Base-by-base conservation (phyloP, 345 rosid genomes). In the Lepidium didymum region DNA sequence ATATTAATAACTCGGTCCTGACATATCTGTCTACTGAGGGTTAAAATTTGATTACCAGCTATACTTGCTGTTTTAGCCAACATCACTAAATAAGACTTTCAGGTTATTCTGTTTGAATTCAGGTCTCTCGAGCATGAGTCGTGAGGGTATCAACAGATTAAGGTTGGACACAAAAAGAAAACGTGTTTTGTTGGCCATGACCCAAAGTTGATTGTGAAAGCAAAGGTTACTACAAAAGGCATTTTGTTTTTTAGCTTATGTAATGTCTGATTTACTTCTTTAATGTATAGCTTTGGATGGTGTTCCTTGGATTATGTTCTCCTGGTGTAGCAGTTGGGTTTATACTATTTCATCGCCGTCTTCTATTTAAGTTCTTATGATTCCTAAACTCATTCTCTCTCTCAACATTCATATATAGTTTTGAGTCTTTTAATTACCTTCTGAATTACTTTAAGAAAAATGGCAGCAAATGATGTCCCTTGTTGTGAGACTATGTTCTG, bases 401-500 rank as follows among this genome's bases (percentile, higher is more conserved):
- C 56, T 73, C 72, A 58, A 25, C 56, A 14, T 15, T 56, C 49
- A 58, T 4, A 27, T 27, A 27, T 21, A 56, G 44, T 36, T 10
- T 19, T 56, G 45, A 31, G 36, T 59, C 23, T 41, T 25, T n/a
- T n/a, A n/a, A 3, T 23, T 11, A 35, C 37, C 18, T 42, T 54
- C 45, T 27, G 13, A 34, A 11, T 29, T 15, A 21, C 57, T 23
- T 41, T 1, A 16, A 27, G 6, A 27, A 42, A 74, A 23, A 91
- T 91, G 96, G 97, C 97, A 7, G 97, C 97, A 37, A 78, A 82
- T 76, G 97, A 91, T 78, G 88, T 91, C 58, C 96, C 96, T 31
- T 87, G 96, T 58, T 89, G 98, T 37, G 89, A 85, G 73, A 67
- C 88, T 8, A 86, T 87, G 94, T 89, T 92, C 81, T 92, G 96